Evolutionary conservation across 805 yeast species (phyloP).

Genomic region (Citeromyces matritensis): DNA sequence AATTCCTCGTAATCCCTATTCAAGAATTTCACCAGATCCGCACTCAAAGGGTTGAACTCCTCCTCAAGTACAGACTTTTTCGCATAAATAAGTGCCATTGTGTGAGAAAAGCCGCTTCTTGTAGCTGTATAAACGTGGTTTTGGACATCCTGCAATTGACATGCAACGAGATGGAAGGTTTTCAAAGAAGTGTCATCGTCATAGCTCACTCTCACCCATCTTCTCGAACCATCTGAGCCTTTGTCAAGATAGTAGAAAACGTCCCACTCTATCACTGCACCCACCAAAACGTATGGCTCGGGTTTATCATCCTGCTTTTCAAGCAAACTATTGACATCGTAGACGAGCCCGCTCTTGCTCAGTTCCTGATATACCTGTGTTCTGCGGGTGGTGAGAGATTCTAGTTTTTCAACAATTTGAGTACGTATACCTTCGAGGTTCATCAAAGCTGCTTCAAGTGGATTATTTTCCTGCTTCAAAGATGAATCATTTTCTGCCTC

Average conservation of each 20-base stretch:
- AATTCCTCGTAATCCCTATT: conserved; percentile 11
- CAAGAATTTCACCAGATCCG: conserved; percentile 13
- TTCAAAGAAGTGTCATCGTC: background rate
- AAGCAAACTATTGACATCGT: too few relatives aligned
- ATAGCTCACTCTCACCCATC: conserved; percentile 2
- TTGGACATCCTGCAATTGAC: conserved; percentile 11
- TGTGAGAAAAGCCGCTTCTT: conserved; percentile 10
- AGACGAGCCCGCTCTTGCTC: too few relatives aligned
- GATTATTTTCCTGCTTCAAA: too few relatives aligned
- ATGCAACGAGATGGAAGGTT: background rate
- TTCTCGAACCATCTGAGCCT: conserved; percentile 2
- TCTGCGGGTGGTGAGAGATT: too few relatives aligned
- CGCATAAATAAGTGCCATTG: conserved; percentile 19
- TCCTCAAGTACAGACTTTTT: conserved; percentile 10
- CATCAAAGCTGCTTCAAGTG: background rate
- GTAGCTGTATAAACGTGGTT: conserved; percentile 9
- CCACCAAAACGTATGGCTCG: conserved; percentile 22
- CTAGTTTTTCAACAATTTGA: background rate
- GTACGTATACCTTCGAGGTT: background rate
- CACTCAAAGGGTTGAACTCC: conserved; percentile 7
- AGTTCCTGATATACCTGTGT: too few relatives aligned
- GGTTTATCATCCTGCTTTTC: background rate
- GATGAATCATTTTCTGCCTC: too few relatives aligned
- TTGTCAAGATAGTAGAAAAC: conserved; percentile 15
- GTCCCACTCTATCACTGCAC: conserved; percentile 16